Evolutionary conservation across 768 basidiomycete genomes (phyloP).

Genomic region (Exidia glandulosa): DNA sequence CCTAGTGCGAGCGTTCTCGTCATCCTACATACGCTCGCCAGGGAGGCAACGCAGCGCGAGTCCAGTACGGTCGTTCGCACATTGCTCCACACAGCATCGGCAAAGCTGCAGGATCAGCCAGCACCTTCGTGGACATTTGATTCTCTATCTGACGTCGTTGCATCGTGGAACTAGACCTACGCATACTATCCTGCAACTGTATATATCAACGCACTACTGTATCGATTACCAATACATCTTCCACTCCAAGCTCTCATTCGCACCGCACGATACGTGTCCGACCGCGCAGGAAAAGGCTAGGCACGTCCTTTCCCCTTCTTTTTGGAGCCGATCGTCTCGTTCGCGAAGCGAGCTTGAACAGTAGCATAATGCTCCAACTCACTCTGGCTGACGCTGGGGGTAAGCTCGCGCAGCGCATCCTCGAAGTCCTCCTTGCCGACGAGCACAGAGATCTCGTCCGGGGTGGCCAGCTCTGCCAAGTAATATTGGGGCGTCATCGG

Average conservation of each 20-base stretch:
- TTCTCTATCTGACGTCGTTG: neutral
- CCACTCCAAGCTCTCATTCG: neutral
- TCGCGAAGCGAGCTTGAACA: constrained; percentile 61
- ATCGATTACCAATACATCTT: neutral
- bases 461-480: constrained; percentile 66
- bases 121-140: neutral
- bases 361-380: constrained; percentile 78
- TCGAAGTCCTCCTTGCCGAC: constrained; percentile 71
- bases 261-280: too few relatives aligned
- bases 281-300: neutral
- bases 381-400: constrained; percentile 71
- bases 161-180: neutral
- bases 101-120: neutral
- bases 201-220: neutral
- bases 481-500: constrained; percentile 86
- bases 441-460: constrained; percentile 60
- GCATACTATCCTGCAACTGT: neutral
- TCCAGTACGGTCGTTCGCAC: neutral
- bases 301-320: constrained; percentile 9
- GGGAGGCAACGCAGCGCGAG: neutral
- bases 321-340: constrained; percentile 13
- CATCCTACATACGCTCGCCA: neutral
- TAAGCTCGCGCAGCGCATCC: constrained; percentile 53
- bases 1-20: neutral
- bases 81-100: neutral